Evolutionary conservation across 306 rosid genomes (phyloP).

Genomic region (Casuarina cunninghamiana): DNA sequence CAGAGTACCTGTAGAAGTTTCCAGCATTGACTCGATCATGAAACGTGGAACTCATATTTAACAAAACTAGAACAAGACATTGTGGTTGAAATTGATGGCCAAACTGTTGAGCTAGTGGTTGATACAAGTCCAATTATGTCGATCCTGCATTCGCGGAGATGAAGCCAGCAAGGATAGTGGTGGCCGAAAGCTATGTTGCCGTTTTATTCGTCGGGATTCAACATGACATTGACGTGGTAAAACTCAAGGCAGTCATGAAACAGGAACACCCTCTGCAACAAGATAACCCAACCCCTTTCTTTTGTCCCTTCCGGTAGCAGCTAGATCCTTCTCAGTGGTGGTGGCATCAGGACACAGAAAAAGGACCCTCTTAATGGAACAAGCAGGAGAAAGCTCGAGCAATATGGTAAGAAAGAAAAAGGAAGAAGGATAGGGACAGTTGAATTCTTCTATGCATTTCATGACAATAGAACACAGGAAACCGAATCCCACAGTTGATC

Average conservation of each 20-base stretch:
- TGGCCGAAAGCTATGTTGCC: neutral
- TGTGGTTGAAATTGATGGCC: constrained; percentile 4
- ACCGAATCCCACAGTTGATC: neutral
- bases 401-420: neutral
- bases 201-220: neutral
- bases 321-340: neutral
- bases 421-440: constrained; percentile 2
- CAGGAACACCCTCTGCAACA: neutral
- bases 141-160: neutral
- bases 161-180: neutral
- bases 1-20: neutral
- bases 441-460: neutral
- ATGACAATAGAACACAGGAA: neutral
- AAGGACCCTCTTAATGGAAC: neutral
- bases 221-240: neutral
- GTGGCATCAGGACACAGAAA: neutral
- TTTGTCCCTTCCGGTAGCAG: neutral
- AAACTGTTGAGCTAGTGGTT: neutral
- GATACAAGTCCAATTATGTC: neutral
- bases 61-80: constrained; percentile 6
- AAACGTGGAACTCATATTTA: constrained; percentile 14
- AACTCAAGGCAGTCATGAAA: neutral
- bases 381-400: neutral
- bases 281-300: neutral
- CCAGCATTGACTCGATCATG: neutral